Evolutionary conservation across 2,329 filamentous ascomycete genomes (phyloP), one percentile per base, ranked within the genome.

Genomic region (Aspergillus costaricaensis): DNA sequence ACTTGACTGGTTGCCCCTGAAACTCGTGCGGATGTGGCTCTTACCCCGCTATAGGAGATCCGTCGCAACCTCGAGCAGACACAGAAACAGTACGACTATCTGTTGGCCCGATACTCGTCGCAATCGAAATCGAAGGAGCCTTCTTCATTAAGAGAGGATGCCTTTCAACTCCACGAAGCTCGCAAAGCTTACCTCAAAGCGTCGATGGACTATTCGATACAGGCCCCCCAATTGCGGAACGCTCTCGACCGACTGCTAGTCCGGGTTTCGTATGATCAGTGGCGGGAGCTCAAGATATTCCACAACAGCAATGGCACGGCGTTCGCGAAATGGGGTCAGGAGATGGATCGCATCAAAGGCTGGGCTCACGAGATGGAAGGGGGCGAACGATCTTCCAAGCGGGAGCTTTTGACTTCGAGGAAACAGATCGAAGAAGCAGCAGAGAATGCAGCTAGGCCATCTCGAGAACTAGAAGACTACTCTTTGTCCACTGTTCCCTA

Each of bases 331-430:
- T 92, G 87, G 83, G 86, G 83, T 14, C 80, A 83, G 27, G 95
- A 98, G 74, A 92, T 99, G 84, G 93, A 97, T 65, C 87, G 95
- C 19, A 88, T 99, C 57, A 88, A 90, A 62, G 92, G 93, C 32
- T 99, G 95, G 95, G 89, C 91, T 59, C 91, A 89, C 71, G 92
- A 97, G 74, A 94, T 99, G 91, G 94, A 97, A 76, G 84, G 87
- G 53, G 89, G 90, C n/a, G 95, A 98, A 76, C 84, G 86, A 44
- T 82, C 88, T 4, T 96, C 98, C 76, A 90, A 88, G 72, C 83
- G 89, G 32, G 94, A 98, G 78, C 81, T 98, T 27, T 85, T 92
- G 61, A 79, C 87, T 36, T 91, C 93, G 2, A 84, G 94, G 59
- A 88, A 89, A 68, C 89, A 95, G 66, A 88, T 99, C 51, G 91